Evolutionary conservation across 257 asterid species (phyloP), one percentile per base, ranked within the genome.

Genomic region (Plectranthus barbatus): DNA sequence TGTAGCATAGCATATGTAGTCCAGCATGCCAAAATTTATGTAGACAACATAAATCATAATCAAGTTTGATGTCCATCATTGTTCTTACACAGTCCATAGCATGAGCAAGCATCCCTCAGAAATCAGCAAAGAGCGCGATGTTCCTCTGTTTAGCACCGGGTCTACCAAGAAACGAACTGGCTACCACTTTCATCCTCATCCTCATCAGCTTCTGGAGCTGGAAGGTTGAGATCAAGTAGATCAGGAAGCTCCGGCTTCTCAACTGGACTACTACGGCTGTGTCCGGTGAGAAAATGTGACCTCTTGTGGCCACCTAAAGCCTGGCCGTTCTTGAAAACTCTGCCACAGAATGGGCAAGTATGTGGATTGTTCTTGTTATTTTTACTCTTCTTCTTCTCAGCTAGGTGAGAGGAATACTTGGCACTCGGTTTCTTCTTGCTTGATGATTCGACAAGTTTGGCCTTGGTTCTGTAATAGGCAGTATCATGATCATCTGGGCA

Each of bases 241-340:
- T 81, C 83, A 6, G 77, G 6, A 31, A 31, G 36, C 36, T 31
- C 7, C 36, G 36, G 59, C 79, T 83, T 84, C 54, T 9, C 70
- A 6, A 60, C 72, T 3, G 75, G 72, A 17, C 74, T 46, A 13
- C 62, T n/a, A 0, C 3, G 86, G 64, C 55, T 72, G 34, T 74
- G 62, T n/a, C 81, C 82, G 9, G 77, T 79, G 9, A 91, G 67
- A 53, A 86, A 84, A 81, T 91, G 98, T 9, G 95, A 86, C 81
- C 96, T 81, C 76, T 91, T 91, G 52, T 91, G 98, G 33, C 98
- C 98, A 17, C 99, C 99, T 36, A 92, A 79, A 17, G 99, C 99
- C 66, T 89, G 99, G 12, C 99, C 99, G 37, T 75, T 75, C 77
- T 66, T 70, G 64, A 75, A 75, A 60, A 88, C 82, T 54, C 91